These are phyloP conservation scores for Backusella tuberculispora DNA, from an alignment of 192 early-diverging fungal genomes.

Conservation along the genomic window DNA sequence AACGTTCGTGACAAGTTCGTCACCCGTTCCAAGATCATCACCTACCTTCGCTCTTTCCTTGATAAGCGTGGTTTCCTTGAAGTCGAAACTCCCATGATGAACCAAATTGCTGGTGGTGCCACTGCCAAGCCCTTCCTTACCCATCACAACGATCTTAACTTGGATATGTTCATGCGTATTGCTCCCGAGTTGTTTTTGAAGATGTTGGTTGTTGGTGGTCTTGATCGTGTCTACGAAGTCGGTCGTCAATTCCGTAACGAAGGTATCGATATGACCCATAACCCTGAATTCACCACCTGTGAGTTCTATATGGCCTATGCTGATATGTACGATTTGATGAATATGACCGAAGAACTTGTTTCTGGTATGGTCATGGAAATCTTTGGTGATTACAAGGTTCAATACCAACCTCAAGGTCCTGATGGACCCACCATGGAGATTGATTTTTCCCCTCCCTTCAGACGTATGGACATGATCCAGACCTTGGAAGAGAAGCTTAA, in stretches of 20 bases:
- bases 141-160: constrained; percentile 99
- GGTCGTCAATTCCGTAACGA: constrained; percentile 99
- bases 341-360: constrained; percentile 87
- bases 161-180: constrained; percentile 98
- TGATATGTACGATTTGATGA: constrained; percentile 96
- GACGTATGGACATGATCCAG: constrained; percentile 89
- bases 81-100: constrained; percentile 99
- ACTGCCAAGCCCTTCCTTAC: constrained; percentile 99
- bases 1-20: constrained; percentile 94
- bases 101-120: constrained; percentile 96
- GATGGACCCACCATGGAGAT: constrained; percentile 78
- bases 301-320: constrained; percentile 99
- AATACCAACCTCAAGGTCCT: constrained; percentile 93
- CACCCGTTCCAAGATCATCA: constrained; percentile 90
- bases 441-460: constrained; percentile 97
- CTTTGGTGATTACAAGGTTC: constrained; percentile 88
- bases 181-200: constrained; percentile 98
- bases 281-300: constrained; percentile 99
- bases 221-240: constrained; percentile 99
- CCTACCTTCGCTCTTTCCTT: constrained; percentile 94
- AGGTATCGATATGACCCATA: constrained; percentile 97
- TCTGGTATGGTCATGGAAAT: constrained; percentile 94
- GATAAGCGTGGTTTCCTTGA: constrained; percentile 96
- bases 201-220: constrained; percentile 96
- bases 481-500: constrained; percentile 90